Conservation (phyloP, 225 moss, liverwort and hornwort species). For the Climacium dendroides region DNA sequence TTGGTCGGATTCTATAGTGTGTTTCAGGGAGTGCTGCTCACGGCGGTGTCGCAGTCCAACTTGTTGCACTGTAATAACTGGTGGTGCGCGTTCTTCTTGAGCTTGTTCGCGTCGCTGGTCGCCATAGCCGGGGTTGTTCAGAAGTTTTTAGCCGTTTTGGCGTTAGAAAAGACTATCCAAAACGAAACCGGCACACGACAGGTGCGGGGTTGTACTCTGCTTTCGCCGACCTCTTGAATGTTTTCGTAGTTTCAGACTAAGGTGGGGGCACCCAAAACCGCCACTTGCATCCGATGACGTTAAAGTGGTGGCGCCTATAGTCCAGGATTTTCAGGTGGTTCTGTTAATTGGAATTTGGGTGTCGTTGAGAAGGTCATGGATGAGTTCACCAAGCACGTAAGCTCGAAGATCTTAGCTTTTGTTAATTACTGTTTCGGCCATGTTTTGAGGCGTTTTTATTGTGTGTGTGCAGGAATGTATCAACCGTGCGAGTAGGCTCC, state of each 20-base stretch:
- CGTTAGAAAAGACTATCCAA: constrained; percentile 5
- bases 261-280: not conserved
- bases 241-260: not conserved
- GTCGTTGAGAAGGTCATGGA: not conserved
- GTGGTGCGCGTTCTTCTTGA: not conserved
- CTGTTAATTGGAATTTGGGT: not conserved
- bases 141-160: not conserved
- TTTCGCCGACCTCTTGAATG: not conserved
- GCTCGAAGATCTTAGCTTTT: not conserved
- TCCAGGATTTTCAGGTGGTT: not conserved
- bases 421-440: not conserved
- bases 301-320: too few species aligned
- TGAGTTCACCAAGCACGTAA: not conserved
- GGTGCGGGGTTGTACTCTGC: not conserved
- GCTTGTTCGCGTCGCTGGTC: constrained; percentile 6
- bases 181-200: not conserved
- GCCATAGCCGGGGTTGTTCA: not conserved
- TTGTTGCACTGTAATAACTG: constrained; percentile 4
- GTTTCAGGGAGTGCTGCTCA: constrained; percentile 35
- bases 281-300: not conserved
- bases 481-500: not conserved
- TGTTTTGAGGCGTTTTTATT: not conserved
- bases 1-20: constrained; percentile 27
- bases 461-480: not conserved
- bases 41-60: constrained; percentile 20